Conservation (phyloP, 805 yeast genomes). For the Blastobotrys chiropterorum region DNA sequence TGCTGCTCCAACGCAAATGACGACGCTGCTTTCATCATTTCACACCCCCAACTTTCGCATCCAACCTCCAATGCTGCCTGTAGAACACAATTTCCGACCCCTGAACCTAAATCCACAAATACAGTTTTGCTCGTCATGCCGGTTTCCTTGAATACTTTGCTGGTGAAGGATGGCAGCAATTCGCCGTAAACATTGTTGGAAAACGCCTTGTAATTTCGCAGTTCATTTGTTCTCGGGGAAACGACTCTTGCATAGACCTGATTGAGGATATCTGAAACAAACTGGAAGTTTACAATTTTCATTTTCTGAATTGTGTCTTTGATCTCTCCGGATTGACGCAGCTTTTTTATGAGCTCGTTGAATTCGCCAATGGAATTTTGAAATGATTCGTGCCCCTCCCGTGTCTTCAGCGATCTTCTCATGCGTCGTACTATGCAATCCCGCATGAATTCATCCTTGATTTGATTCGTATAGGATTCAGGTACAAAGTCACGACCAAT, state of each 20-base stretch:
- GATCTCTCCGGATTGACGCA: constrained; percentile 33
- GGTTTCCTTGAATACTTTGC: constrained; percentile 58
- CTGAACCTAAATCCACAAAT: constrained; percentile 89
- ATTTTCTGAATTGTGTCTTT: constrained; percentile 27
- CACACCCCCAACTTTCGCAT: constrained; percentile 81
- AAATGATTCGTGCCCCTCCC: constrained; percentile 19
- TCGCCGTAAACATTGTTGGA: constrained; percentile 92
- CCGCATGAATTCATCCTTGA: constrained; percentile 25
- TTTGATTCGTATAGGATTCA: constrained; percentile 25
- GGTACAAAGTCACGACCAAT: constrained; percentile 39
- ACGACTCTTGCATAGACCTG: constrained; percentile 73
- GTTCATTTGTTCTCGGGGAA: constrained; percentile 59
- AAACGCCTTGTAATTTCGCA: constrained; percentile 74
- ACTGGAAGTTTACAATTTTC: constrained; percentile 18
- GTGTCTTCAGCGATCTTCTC: constrained; percentile 17
- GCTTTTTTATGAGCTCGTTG: constrained; percentile 35
- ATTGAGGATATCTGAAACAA: constrained; percentile 62
- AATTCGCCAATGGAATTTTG: constrained; percentile 36
- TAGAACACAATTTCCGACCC: constrained; percentile 86
- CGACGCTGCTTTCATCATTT: constrained; percentile 80
- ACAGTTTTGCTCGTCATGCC: constrained; percentile 45
- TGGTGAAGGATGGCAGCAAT: constrained; percentile 68
- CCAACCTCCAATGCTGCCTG: constrained; percentile 88
- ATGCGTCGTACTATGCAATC: constrained; percentile 30
- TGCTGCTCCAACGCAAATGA: constrained; percentile 56